Conservation (phyloP, 73 alveolate genomes). For the Tetrahymena elliotti region DNA sequence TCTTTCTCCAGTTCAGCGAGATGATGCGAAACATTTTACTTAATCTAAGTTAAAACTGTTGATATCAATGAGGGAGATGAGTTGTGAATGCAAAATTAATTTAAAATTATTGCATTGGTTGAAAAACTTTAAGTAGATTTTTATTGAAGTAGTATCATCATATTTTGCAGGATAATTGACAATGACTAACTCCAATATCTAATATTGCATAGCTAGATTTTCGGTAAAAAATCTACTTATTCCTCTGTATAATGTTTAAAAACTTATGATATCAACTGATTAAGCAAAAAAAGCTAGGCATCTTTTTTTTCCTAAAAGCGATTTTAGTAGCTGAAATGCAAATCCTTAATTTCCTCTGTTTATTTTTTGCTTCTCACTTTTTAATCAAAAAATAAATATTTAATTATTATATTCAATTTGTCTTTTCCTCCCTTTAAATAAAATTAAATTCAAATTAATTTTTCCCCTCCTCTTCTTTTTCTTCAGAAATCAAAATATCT, state of each 20-base stretch:
- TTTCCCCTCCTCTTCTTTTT: background rate
- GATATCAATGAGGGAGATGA: background rate
- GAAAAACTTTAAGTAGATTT: background rate
- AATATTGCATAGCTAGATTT: background rate
- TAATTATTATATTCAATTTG: background rate
- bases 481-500: background rate
- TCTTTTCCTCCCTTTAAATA: background rate
- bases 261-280: background rate
- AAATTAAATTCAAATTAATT: no score
- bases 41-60: background rate
- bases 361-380: background rate
- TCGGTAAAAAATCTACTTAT: background rate
- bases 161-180: background rate
- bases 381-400: background rate
- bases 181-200: background rate
- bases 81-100: background rate
- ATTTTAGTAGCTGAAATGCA: background rate
- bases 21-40: background rate
- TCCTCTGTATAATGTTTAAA: background rate
- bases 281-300: background rate
- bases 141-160: background rate
- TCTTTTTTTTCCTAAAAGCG: background rate
- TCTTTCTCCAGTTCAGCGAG: slow-evolving; percentile 1
- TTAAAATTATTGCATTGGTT: background rate
- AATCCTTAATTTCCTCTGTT: background rate